phyloP scores from a whole-genome alignment of 768 basidiomycete species.

The Rubroboletus pulcherrimus region DNA sequence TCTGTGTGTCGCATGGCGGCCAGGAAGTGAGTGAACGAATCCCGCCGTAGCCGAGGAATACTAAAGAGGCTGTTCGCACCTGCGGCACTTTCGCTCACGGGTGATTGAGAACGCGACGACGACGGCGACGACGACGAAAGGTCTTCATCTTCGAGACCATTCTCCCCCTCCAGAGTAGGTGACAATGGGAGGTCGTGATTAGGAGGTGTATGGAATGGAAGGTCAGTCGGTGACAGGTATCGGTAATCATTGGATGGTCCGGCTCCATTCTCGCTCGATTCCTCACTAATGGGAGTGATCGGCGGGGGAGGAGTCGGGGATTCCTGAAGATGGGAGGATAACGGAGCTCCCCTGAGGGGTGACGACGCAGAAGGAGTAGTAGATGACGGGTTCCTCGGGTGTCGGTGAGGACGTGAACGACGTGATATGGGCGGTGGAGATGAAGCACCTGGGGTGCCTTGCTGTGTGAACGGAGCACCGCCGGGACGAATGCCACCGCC shows the following conservation, averaged over 20 bases:
- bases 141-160: conserved; percentile 23
- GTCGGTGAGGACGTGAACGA: conserved; percentile 59
- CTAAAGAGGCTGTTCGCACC: conserved; percentile 84
- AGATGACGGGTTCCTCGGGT: conserved; percentile 41
- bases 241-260: conserved; percentile 48
- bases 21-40: conserved; percentile 64
- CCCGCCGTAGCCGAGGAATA: conserved; percentile 62
- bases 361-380: conserved; percentile 53
- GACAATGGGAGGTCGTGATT: conserved; percentile 48
- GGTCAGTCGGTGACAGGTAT: conserved; percentile 62
- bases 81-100: conserved; percentile 50
- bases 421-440: conserved; percentile 43
- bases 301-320: conserved; percentile 58
- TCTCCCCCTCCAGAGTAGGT: conserved; percentile 22
- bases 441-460: conserved; percentile 44
- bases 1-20: conserved; percentile 58
- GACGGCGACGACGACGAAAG: conserved; percentile 25
- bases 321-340: conserved; percentile 41
- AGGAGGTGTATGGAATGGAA: conserved; percentile 55
- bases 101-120: conserved; percentile 55
- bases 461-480: conserved; percentile 40
- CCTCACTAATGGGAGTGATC: conserved; percentile 77
- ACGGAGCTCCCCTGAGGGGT: conserved; percentile 54
- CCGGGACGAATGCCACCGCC: conserved; percentile 43
- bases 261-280: conserved; percentile 45